These are phyloP conservation scores for Phialocephala sp. DNA, from an alignment of 2,329 filamentous ascomycete species.

Conservation along the genomic window DNA sequence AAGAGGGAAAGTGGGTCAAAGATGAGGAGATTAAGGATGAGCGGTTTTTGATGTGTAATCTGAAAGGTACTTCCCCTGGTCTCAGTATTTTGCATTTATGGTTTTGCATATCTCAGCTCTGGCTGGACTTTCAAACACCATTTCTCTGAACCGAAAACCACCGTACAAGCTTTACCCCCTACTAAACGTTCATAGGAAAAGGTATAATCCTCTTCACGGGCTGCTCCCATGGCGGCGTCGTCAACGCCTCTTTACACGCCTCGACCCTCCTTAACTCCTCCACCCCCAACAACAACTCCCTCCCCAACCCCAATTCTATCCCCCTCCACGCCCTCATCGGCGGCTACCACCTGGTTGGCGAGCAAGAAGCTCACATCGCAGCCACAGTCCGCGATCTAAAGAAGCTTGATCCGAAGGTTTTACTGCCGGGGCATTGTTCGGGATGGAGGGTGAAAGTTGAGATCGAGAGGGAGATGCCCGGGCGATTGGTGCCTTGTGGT, in stretches of 20 bases:
- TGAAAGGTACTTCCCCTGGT: slow-evolving; percentile 49
- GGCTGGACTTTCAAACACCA: background rate
- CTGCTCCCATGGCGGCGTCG: slow-evolving; percentile 60
- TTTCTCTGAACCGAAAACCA: background rate
- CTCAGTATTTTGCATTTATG: background rate
- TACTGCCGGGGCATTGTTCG: slow-evolving; percentile 61
- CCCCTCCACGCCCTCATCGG: slow-evolving; percentile 58
- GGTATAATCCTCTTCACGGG: slow-evolving; percentile 61
- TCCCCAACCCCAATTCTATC: slow-evolving; percentile 39
- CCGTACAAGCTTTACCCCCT: background rate
- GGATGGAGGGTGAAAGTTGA: slow-evolving; percentile 60
- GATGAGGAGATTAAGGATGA: slow-evolving; percentile 59
- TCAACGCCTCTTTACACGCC: slow-evolving; percentile 56
- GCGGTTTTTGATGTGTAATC: slow-evolving; percentile 57
- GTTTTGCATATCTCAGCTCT: background rate
- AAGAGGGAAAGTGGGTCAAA: slow-evolving; percentile 50
- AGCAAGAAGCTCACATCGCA: slow-evolving; percentile 49
- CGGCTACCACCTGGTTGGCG: slow-evolving; percentile 58
- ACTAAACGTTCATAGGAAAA: slow-evolving; percentile 44
- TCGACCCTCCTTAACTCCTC: slow-evolving; percentile 47
- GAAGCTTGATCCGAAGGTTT: slow-evolving; percentile 51
- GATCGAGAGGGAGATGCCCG: slow-evolving; percentile 56
- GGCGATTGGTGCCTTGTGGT: background rate
- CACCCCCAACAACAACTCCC: no score
- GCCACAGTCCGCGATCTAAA: slow-evolving; percentile 55